These are phyloP conservation scores for Diaporthe amygdali DNA, from an alignment of 2,329 filamentous ascomycete genomes.

Conservation along the genomic window DNA sequence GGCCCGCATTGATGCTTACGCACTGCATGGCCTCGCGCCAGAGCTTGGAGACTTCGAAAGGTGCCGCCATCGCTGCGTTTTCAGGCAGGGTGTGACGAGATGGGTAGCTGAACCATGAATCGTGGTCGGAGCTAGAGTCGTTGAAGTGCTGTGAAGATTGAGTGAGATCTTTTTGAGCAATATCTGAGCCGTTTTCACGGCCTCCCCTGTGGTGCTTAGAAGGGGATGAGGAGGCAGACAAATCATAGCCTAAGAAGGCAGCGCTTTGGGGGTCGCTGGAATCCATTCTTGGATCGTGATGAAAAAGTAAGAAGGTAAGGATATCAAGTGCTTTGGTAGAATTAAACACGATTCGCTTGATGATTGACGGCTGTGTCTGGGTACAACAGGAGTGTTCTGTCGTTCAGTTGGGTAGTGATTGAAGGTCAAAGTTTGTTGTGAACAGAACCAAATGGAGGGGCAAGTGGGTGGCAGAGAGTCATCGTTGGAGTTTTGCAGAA, in stretches of 20 bases:
- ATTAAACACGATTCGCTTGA: neutral
- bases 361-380: neutral
- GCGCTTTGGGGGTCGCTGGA: neutral
- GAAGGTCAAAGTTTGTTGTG: neutral
- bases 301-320: neutral
- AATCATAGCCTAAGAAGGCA: neutral
- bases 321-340: neutral
- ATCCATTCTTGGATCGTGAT: neutral
- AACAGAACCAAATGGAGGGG: neutral
- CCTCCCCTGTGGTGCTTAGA: neutral
- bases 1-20: constrained; percentile 23
- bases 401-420: neutral
- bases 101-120: neutral
- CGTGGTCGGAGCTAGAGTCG: neutral
- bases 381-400: neutral
- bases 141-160: neutral
- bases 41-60: constrained; percentile 19
- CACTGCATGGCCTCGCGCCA: constrained; percentile 24
- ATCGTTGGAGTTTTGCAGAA: neutral
- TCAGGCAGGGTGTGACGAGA: neutral
- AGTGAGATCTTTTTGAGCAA: neutral
- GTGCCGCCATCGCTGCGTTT: neutral
- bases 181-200: neutral
- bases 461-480: no score
- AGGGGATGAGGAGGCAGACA: neutral